These are phyloP conservation scores for Fusarium tupiense DNA, from an alignment of 2,329 filamentous ascomycete species.

Conservation along the genomic window DNA sequence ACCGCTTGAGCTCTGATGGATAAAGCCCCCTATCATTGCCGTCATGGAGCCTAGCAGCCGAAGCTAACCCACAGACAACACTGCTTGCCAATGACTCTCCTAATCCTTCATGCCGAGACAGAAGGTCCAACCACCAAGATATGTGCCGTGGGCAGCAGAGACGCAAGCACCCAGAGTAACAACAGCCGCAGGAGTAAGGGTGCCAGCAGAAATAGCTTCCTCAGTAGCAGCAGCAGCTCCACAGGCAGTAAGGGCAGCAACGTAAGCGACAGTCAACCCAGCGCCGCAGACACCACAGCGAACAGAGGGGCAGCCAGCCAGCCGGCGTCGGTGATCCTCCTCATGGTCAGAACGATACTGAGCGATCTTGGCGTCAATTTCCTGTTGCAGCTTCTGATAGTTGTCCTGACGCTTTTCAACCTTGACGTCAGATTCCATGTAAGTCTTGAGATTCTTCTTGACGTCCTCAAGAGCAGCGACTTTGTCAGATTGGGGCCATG, in stretches of 20 bases:
- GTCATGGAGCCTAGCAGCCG: not conserved
- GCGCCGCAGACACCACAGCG: constrained; percentile 1
- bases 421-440: not conserved
- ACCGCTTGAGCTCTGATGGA: too few species aligned
- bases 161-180: not conserved
- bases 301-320: not conserved
- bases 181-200: not conserved
- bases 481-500: not conserved
- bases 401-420: not conserved
- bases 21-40: accelerated
- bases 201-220: not conserved
- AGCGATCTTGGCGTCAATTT: not conserved
- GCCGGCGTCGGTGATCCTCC: not conserved
- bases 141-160: not conserved
- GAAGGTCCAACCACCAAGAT: not conserved
- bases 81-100: not conserved
- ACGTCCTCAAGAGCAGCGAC: not conserved
- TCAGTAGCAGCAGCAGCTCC: not conserved
- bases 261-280: not conserved
- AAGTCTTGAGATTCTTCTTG: not conserved
- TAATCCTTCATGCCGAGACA: not conserved
- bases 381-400: not conserved
- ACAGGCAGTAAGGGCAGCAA: not conserved
- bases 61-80: too few species aligned
- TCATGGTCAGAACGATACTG: not conserved